Percentiles rank a stretch among this genome's conserved stretches.
These are phyloP conservation scores for Ogataea zsoltii DNA, from an alignment of 805 yeast genomes.

Conservation along the genomic window DNA sequence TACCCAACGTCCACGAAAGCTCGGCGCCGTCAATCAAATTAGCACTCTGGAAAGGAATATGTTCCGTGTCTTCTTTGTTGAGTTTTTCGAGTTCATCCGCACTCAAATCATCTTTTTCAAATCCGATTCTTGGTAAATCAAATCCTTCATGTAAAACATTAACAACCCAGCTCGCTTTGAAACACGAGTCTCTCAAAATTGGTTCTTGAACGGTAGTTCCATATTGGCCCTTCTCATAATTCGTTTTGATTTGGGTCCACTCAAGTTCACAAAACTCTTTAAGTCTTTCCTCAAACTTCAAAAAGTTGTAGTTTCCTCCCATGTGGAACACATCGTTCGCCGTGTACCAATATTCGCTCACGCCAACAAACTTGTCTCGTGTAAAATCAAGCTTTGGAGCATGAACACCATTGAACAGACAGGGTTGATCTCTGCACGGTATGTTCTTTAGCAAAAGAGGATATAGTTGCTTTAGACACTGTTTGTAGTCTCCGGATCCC, in stretches of 20 bases:
- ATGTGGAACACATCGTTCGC: constrained; percentile 87
- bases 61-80: constrained; percentile 28
- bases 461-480: constrained; percentile 69
- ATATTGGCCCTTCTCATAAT: constrained; percentile 56
- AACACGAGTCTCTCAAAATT: constrained; percentile 74
- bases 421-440: constrained; percentile 86
- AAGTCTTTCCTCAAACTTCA: constrained; percentile 63
- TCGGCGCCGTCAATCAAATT: constrained; percentile 80
- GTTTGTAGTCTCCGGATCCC: constrained; percentile 80
- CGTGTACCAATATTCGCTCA: constrained; percentile 97
- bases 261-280: constrained; percentile 71
- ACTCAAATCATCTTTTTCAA: constrained; percentile 42
- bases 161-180: constrained; percentile 93
- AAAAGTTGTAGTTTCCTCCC: constrained; percentile 86
- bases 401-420: constrained; percentile 93
- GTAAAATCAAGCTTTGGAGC: constrained; percentile 85
- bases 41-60: constrained; percentile 79
- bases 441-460: constrained; percentile 76
- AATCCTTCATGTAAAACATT: constrained; percentile 91
- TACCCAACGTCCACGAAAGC: constrained; percentile 93
- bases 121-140: constrained; percentile 71
- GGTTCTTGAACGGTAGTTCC: constrained; percentile 55
- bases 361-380: constrained; percentile 83
- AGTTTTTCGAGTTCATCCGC: constrained; percentile 29
- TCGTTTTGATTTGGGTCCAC: constrained; percentile 58